Evolutionary conservation across 208 protist genomes (phyloP).

Genomic region (Borovskyia barvae): DNA sequence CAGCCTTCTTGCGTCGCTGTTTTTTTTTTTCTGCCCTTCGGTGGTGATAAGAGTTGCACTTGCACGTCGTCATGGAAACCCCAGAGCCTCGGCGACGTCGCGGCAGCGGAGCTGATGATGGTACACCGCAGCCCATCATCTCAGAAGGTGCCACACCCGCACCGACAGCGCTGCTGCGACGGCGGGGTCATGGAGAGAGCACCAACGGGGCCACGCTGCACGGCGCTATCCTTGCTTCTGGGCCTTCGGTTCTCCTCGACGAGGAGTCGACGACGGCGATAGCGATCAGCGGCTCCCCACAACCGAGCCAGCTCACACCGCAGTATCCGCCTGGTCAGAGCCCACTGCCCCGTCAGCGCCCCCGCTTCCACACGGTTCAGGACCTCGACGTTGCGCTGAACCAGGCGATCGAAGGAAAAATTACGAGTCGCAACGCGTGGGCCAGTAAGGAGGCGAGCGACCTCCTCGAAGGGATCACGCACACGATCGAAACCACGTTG

Average conservation of each 20-base stretch:
- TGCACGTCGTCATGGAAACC: constrained; percentile 25
- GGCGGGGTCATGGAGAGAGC: constrained; percentile 5
- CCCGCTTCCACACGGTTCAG: constrained; percentile 82
- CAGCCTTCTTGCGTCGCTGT: not conserved
- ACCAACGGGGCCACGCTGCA: constrained; percentile 1
- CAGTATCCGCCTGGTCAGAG: constrained; percentile 4
- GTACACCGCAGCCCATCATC: not conserved
- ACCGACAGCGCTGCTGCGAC: constrained; percentile 11
- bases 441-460: constrained; percentile 84
- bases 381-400: constrained; percentile 86
- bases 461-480: constrained; percentile 85
- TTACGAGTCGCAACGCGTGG: constrained; percentile 91
- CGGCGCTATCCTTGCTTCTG: constrained; percentile 37
- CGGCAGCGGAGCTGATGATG: not conserved
- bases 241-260: constrained; percentile 60
- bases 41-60: too few relatives aligned
- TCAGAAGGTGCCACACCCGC: not conserved
- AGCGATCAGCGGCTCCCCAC: constrained; percentile 26
- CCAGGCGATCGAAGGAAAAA: constrained; percentile 88
- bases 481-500: constrained; percentile 84
- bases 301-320: constrained; percentile 21
- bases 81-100: constrained; percentile 18
- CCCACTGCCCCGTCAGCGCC: constrained; percentile 55
- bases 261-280: constrained; percentile 28
- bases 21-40: not conserved